Evolutionary conservation across 208 protist genomes (phyloP).

Genomic region (Blastocrithidia nonstop): DNA sequence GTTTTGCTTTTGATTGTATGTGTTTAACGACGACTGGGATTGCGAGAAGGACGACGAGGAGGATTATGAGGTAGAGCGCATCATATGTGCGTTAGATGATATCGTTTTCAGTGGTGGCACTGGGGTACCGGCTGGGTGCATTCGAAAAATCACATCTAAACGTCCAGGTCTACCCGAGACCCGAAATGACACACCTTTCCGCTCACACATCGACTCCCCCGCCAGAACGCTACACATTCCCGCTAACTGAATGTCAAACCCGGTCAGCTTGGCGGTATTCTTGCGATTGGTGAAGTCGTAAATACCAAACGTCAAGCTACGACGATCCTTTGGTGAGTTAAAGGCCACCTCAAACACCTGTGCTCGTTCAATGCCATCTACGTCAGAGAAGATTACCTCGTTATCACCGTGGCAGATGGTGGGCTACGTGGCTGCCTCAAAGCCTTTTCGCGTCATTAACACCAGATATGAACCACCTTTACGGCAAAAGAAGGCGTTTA

Average conservation of each 20-base stretch:
- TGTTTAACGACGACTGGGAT: no score
- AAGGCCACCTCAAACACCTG: conserved; percentile 55
- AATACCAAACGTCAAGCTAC: conserved; percentile 54
- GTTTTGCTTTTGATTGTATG: no score
- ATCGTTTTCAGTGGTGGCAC: conserved; percentile 21
- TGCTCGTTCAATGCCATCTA: conserved; percentile 19
- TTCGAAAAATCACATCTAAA: conserved; percentile 73
- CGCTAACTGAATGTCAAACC: conserved; percentile 72
- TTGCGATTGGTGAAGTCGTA: conserved; percentile 75
- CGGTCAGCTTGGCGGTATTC: conserved; percentile 54
- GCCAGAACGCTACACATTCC: conserved; percentile 83
- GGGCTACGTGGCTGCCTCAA: conserved; percentile 56
- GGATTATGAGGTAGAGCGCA: neutral
- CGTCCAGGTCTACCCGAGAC: conserved; percentile 50
- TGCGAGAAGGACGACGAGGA: no score
- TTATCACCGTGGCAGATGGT: conserved; percentile 27
- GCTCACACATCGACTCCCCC: conserved; percentile 71
- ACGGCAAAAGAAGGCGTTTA: conserved; percentile 61
- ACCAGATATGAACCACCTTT: conserved; percentile 44
- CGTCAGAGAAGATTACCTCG: conserved; percentile 60
- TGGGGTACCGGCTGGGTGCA: conserved; percentile 57
- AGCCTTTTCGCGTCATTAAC: conserved; percentile 51
- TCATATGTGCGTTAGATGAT: conserved; percentile 2
- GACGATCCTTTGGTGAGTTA: conserved; percentile 64
- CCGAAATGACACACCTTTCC: conserved; percentile 71